A percentile compares a stretch with the other conserved stretches of the same genome.
Conservation (phyloP, 805 yeast genomes). For the Wickerhamiella azymoides region DNA sequence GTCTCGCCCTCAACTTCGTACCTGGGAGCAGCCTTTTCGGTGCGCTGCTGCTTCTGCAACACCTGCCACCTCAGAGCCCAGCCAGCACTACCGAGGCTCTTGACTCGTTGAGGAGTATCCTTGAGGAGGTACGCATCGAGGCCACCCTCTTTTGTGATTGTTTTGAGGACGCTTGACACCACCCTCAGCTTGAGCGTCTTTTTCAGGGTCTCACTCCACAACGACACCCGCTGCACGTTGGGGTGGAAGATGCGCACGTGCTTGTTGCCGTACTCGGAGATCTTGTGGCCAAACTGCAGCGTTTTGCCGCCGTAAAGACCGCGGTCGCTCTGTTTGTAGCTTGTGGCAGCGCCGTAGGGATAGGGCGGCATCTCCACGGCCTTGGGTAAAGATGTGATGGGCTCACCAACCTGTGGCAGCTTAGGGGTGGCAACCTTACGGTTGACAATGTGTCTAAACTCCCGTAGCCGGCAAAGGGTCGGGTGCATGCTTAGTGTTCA, state of each 20-base stretch:
- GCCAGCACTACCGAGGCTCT: conserved; percentile 84
- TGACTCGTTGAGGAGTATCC: conserved; percentile 77
- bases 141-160: conserved; percentile 90
- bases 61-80: conserved; percentile 80
- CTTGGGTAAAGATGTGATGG: conserved; percentile 20
- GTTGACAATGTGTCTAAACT: conserved; percentile 20
- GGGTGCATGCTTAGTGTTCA: not conserved
- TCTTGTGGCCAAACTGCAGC: conserved; percentile 58
- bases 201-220: conserved; percentile 75
- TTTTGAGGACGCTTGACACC: conserved; percentile 68
- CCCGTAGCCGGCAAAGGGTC: conserved; percentile 10
- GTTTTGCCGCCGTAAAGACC: conserved; percentile 88
- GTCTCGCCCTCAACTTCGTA: conserved; percentile 26
- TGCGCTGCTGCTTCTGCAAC: conserved; percentile 32
- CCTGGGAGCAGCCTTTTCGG: conserved; percentile 30
- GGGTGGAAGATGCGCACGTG: conserved; percentile 67
- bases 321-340: conserved; percentile 70
- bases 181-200: conserved; percentile 44
- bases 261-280: conserved; percentile 66
- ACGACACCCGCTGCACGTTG: conserved; percentile 55
- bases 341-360: conserved; percentile 63
- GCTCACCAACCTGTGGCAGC: conserved; percentile 39
- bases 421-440: conserved; percentile 18
- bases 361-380: conserved; percentile 42
- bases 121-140: conserved; percentile 76